phyloP scores from a whole-genome alignment of 768 basidiomycete genomes.

The Russula sp. region DNA sequence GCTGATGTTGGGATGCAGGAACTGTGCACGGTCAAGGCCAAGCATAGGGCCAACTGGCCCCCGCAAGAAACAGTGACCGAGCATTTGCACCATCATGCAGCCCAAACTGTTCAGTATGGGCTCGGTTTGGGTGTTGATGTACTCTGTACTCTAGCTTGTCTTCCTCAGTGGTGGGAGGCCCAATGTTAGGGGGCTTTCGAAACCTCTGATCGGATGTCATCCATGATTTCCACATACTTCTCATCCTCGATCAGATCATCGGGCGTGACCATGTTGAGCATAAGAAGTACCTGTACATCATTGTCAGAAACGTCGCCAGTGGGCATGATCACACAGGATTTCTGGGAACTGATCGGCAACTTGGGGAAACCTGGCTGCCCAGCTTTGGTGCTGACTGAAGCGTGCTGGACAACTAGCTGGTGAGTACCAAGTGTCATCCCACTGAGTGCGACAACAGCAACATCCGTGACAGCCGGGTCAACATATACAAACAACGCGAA shows the following conservation, averaged over 20 bases:
- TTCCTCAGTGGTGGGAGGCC: too few species aligned
- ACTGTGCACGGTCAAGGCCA: too few species aligned
- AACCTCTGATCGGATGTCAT: conserved; percentile 92
- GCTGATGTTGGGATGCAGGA: too few species aligned
- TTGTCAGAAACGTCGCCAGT: conserved; percentile 55
- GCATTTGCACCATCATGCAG: too few species aligned
- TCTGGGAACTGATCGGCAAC: conserved; percentile 72
- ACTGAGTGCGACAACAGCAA: too few species aligned
- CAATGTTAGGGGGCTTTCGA: too few species aligned
- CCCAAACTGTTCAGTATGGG: too few species aligned
- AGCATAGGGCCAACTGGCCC: too few species aligned
- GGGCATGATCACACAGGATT: conserved; percentile 83
- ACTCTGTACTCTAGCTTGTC: too few species aligned
- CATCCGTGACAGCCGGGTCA: conserved; percentile 80
- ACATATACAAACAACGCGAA: conserved; percentile 99
- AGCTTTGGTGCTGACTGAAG: conserved; percentile 86
- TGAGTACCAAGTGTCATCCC: conserved; percentile 98
- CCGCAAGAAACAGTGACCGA: too few species aligned
- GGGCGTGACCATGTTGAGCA: conserved; percentile 97
- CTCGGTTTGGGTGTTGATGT: too few species aligned
- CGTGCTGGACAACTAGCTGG: conserved; percentile 91
- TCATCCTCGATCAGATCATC: conserved; percentile 87
- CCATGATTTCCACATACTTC: conserved; percentile 90
- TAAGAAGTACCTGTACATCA: conserved; percentile 75
- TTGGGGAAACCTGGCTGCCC: conserved; percentile 56